Percentiles rank a stretch among this genome's conserved stretches.
phyloP scores from a whole-genome alignment of 257 asterid species.

The Rauvolfia tetraphylla region DNA sequence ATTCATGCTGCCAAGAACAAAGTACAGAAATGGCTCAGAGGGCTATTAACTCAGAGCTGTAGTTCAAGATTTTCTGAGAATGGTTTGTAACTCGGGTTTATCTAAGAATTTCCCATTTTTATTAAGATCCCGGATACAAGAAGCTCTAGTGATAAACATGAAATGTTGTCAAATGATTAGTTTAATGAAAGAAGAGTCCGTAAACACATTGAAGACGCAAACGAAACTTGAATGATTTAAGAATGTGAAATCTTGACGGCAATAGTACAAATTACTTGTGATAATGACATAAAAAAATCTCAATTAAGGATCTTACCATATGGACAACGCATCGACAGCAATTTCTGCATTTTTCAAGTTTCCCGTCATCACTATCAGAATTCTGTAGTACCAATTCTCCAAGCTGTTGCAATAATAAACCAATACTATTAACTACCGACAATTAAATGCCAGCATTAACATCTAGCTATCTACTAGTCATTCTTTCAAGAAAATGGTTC shows the following conservation, averaged over 20 bases:
- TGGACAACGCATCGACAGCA: conserved; percentile 75
- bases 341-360: conserved; percentile 59
- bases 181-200: background rate
- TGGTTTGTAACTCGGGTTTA: too few relatives aligned
- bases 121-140: too few relatives aligned
- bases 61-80: too few relatives aligned
- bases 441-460: background rate
- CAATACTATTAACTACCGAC: background rate
- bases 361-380: conserved; percentile 75
- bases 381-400: conserved; percentile 79
- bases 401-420: conserved; percentile 25
- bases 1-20: conserved; percentile 35
- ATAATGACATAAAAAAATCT: background rate
- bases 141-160: too few relatives aligned
- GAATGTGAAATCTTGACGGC: too few relatives aligned
- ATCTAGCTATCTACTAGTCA: background rate
- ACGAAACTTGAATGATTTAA: too few relatives aligned
- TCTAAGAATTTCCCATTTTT: too few relatives aligned
- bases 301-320: conserved; percentile 45
- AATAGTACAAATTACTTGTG: too few relatives aligned
- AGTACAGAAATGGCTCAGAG: too few relatives aligned
- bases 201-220: background rate
- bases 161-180: background rate
- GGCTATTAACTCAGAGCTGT: too few relatives aligned
- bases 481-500: too few relatives aligned